A percentile compares a stretch with the other conserved stretches of the same genome.
Conservation (phyloP, 1,284 basidiomycete genomes). For the Fomitopsis schrenkii region DNA sequence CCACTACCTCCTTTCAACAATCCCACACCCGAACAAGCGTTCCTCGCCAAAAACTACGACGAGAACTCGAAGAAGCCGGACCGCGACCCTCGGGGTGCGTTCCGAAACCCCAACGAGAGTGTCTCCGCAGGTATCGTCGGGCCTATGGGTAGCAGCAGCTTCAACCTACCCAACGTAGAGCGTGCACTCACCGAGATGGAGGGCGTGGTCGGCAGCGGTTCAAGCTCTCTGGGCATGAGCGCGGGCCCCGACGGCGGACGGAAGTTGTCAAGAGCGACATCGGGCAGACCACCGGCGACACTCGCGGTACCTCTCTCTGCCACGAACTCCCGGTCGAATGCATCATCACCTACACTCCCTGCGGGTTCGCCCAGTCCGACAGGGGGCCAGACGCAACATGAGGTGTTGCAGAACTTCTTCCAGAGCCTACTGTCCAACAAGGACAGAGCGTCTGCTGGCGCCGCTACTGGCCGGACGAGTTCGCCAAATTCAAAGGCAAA, state of each 20-base stretch:
- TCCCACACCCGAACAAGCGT: constrained; percentile 80
- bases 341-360: constrained; percentile 38
- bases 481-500: constrained; percentile 18
- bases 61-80: constrained; percentile 85
- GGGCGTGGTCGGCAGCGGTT: constrained; percentile 33
- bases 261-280: constrained; percentile 18
- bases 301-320: constrained; percentile 21
- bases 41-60: constrained; percentile 86
- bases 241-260: constrained; percentile 20
- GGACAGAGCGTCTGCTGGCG: constrained; percentile 38
- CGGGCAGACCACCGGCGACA: constrained; percentile 17
- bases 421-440: constrained; percentile 66
- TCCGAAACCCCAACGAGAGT: constrained; percentile 67
- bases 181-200: constrained; percentile 86
- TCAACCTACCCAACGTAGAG: constrained; percentile 83
- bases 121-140: constrained; percentile 75
- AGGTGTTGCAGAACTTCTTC: constrained; percentile 86
- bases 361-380: constrained; percentile 41
- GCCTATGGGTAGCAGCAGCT: constrained; percentile 80
- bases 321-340: constrained; percentile 16
- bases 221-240: constrained; percentile 20
- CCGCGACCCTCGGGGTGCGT: constrained; percentile 83
- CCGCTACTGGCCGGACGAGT: constrained; percentile 16
- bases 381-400: constrained; percentile 67
- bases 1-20: constrained; percentile 72